Base-by-base conservation (phyloP, 345 rosid species). In the Eucalyptus leucophloia region DNA sequence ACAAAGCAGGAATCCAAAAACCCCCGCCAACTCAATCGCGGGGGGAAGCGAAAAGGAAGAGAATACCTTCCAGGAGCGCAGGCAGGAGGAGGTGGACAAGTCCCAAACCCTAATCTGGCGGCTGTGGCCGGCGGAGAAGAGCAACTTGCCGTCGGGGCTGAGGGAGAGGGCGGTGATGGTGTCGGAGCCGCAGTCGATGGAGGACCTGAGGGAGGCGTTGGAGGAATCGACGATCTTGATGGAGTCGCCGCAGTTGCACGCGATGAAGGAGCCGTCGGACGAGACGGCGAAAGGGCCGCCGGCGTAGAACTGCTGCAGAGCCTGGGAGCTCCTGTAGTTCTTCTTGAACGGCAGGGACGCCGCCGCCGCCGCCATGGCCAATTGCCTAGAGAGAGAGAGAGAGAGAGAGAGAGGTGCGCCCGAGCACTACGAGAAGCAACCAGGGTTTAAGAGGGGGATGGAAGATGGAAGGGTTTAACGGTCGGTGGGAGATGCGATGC, bases 21-120 rank as follows among this genome's bases (percentile, higher is more conserved):
- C 49, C 45, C 83, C 40, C 67, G 44, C 72, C 37, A 0, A 21
- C 85, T 77, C 85, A 50, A 21, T 4, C 26, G 49, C 81, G 24
- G 15, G n/a, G 19, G n/a, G 51, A 32, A 14, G 51, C n/a, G 14
- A 15, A 77, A 49, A 23, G 53, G 53, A 23, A 62, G 9, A 86
- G 47, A 13, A 45, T 90, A 97, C 99, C 99, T 97, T 96, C 99
- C 98, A 98, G 51, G 99, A 94, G 72, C 99, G 98, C 34, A 95
- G 89, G 88, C 99, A 95, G 92, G 96, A 96, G 88, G 92, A 89
- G 32, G 95, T 96, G 72, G 94, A 94, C 93, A 96, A 89, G 89
- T 98, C 98, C 99, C 99, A 97, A 89, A 97, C 98, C 90, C 94
- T 95, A 82, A 98, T 97, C 89, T 95, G 98, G 88, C 98, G 93